phyloP scores from a whole-genome alignment of 306 rosid genomes.

The Urtica urens region DNA sequence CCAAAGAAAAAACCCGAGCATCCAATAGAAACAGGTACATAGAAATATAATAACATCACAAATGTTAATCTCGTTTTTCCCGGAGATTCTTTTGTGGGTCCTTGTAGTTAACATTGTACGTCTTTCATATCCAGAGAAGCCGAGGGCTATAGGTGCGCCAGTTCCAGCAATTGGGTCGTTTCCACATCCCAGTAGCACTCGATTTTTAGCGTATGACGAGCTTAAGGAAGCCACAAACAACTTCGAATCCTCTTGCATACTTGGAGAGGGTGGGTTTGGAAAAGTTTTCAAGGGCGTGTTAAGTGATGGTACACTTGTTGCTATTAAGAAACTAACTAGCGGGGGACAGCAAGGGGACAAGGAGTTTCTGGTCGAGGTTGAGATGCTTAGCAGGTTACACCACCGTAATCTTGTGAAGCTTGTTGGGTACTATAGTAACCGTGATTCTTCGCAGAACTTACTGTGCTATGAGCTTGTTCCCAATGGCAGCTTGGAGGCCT shows the following conservation, averaged over 20 bases:
- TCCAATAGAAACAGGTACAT: conserved; percentile 47
- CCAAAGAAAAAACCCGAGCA: conserved; percentile 40
- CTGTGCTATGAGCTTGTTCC: conserved; percentile 97
- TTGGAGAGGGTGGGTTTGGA: conserved; percentile 98
- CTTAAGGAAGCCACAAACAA: conserved; percentile 92
- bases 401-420: conserved; percentile 94
- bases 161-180: conserved; percentile 46
- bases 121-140: conserved; percentile 46
- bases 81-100: background rate
- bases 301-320: conserved; percentile 88
- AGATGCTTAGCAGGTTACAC: conserved; percentile 97
- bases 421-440: conserved; percentile 77
- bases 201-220: conserved; percentile 86
- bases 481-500: conserved; percentile 96
- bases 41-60: background rate
- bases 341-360: conserved; percentile 97
- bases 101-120: conserved; percentile 1
- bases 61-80: background rate
- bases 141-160: conserved; percentile 29
- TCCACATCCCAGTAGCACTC: conserved; percentile 85
- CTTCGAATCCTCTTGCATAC: conserved; percentile 65
- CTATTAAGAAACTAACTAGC: conserved; percentile 80
- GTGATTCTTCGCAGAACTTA: conserved; percentile 79
- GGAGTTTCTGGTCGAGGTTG: conserved; percentile 88
- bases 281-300: conserved; percentile 85